These are phyloP conservation scores for Sporothrix brasiliensis DNA, from an alignment of 2,329 filamentous ascomycete species.

Conservation along the genomic window DNA sequence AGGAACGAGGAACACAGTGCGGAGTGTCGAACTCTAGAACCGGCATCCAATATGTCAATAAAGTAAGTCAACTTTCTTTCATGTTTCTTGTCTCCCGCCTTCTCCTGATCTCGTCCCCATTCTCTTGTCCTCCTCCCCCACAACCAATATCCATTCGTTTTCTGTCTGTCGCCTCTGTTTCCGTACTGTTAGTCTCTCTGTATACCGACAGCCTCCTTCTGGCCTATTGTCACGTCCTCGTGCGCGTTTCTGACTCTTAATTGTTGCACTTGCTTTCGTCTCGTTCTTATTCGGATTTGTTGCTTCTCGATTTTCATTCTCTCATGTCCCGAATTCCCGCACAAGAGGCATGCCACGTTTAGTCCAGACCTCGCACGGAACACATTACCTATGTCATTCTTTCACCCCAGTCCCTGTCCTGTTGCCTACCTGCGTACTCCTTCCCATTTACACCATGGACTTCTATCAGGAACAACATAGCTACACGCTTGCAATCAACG, in stretches of 20 bases:
- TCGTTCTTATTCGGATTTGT: not conserved
- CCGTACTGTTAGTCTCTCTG: not conserved
- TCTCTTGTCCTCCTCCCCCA: not conserved
- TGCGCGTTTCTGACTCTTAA: not conserved
- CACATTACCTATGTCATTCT: slow-evolving; percentile 12
- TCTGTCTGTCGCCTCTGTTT: slow-evolving; percentile 9
- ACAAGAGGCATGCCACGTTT: slow-evolving; percentile 30
- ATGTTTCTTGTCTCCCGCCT: slow-evolving; percentile 1
- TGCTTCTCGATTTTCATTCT: not conserved
- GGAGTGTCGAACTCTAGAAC: not conserved
- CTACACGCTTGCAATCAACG: slow-evolving; percentile 49
- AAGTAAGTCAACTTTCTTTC: slow-evolving; percentile 49
- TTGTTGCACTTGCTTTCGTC: not conserved
- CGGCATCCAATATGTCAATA: slow-evolving; percentile 52
- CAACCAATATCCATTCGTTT: not conserved
- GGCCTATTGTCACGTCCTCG: slow-evolving; percentile 6
- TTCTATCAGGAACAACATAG: slow-evolving; percentile 40
- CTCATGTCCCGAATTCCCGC: not conserved
- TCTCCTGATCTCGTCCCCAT: not conserved
- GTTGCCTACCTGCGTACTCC: slow-evolving; percentile 24
- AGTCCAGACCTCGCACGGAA: slow-evolving; percentile 32
- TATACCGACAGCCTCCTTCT: slow-evolving; percentile 3
- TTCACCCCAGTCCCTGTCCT: slow-evolving; percentile 33
- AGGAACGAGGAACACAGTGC: slow-evolving; percentile 35
- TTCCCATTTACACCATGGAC: slow-evolving; percentile 32